Evolutionary conservation across 2,329 filamentous ascomycete genomes (phyloP), one percentile per base, ranked within the genome.

Genomic region (Rosellinia necatrix): DNA sequence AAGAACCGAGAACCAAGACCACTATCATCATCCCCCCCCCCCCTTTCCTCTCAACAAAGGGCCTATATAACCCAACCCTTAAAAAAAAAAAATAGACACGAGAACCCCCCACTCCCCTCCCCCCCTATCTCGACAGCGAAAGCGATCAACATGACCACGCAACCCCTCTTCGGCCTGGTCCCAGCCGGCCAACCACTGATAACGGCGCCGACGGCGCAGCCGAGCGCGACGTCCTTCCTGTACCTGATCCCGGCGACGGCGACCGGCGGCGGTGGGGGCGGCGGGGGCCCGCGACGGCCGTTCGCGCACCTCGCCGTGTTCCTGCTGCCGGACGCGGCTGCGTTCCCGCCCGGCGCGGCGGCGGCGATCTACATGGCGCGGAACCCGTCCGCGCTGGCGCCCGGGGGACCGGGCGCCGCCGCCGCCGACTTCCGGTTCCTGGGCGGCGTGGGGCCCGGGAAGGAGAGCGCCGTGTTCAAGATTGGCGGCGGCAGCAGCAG

Each of bases 391-490:
- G 70, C 74, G 64, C 71, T 77, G 44, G 71, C 76, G 12, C 54
- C 59, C 1, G 58, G 58, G 12, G 58, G 58, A 27, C 63, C 70
- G 5, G 72, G 74, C 1, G 78, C 76, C 30, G 73, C 73, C 35
- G 66, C 71, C 3, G 76, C 81, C 1, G 83, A 87, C 42, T 96
- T 96, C 76, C 86, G 82, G 58, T 91, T 99, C 66, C 85, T 97
- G 4, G 94, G 96, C 60, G 94, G 88, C 44, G 87, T 99, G 53
- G 92, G 90, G 1, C 87, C 90, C 30, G 91, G 92, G 53, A 97
- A 97, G 70, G 92, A 94, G 65, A 93, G 89, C 64, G 91, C 92
- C 30, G 89, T 97, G 54, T 97, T 97, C 80, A 92, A 90, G 71
- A 78, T 96, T 62, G 80, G 78, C 44, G 64, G 48, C 3, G 59